Base-by-base conservation (phyloP, 208 protist species). In the Crithidia fasciculata region DNA sequence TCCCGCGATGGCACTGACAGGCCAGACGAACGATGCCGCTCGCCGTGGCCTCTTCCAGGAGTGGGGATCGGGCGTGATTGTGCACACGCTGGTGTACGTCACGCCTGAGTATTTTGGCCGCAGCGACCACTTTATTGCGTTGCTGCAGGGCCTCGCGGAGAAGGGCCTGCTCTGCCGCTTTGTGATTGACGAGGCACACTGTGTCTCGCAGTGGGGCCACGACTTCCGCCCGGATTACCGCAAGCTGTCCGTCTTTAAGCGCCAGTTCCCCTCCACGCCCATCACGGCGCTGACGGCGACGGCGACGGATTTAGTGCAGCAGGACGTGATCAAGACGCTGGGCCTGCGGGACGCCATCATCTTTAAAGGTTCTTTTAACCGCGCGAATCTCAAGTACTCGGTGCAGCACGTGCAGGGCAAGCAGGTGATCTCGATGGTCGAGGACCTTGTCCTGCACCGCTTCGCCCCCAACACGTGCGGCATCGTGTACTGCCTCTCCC, bases 191-290 rank as follows among this genome's bases (percentile, higher is more conserved):
- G 98, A 99, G 82, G 97, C 92, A 18, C 98, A 99, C 83, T 99
- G 98, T 72, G 87, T 99, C 8, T 98, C 96, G 13, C 95, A 99
- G 85, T 99, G 97, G 98, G 96, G 92, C 37, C 97, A 99, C 85
- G 98, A 99, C 84, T 99, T 99, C 76, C 87, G 92, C 16, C 92
- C 89, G 4, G 87, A 90, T 63, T 94, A 96, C 80, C 81, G 87
- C 55, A 93, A 93, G 75, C 74, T 92, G 49, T 69, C 85, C 16
- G 69, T 97, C 15, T 71, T 95, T n/a, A 94, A 94, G 71, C 58
- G 62, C 41, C 80, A 88, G 36, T 94, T 95, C 37, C 84, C 88
- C 8, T 47, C 52, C 18, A 89, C 70, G 4, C 87, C 93, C 53
- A 90, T 97, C 59, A 90, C 88, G 9, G 89, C 91, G 16, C 88